Conservation (phyloP, 805 yeast genomes). For the Kluyveromyces lactis region DNA sequence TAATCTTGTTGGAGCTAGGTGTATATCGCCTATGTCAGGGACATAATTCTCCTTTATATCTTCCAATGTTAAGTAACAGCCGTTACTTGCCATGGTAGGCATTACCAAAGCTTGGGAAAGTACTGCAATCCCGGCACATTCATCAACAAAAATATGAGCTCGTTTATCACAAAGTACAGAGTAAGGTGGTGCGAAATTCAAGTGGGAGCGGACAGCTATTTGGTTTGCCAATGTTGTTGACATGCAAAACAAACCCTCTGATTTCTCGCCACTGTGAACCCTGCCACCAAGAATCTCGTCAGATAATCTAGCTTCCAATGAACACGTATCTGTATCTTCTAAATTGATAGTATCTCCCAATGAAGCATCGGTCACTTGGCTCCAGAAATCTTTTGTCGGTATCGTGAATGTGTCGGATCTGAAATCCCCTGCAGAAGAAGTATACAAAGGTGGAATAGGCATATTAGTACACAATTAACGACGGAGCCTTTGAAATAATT, state of each 20-base stretch:
- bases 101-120: constrained; percentile 77
- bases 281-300: constrained; percentile 32
- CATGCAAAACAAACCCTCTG: constrained; percentile 63
- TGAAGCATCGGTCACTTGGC: constrained; percentile 42
- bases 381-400: constrained; percentile 58
- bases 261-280: constrained; percentile 39
- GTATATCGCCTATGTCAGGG: constrained; percentile 64
- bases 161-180: constrained; percentile 70
- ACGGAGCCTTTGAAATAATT: too few relatives aligned
- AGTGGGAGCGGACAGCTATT: constrained; percentile 58
- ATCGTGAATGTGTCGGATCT: constrained; percentile 76
- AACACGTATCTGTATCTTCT: constrained; percentile 57
- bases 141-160: constrained; percentile 65
- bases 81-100: constrained; percentile 62
- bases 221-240: constrained; percentile 82
- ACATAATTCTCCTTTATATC: constrained; percentile 49
- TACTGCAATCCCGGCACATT: constrained; percentile 77
- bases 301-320: constrained; percentile 50
- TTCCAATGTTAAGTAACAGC: constrained; percentile 58
- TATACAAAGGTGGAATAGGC: constrained; percentile 9
- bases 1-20: constrained; percentile 69
- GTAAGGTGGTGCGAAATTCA: constrained; percentile 62
- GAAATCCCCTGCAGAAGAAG: constrained; percentile 33
- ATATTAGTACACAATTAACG: neutral
- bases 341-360: constrained; percentile 71